Evolutionary conservation across 1,284 basidiomycete species (phyloP).

Genomic region (Tranzscheliella williamsii): DNA sequence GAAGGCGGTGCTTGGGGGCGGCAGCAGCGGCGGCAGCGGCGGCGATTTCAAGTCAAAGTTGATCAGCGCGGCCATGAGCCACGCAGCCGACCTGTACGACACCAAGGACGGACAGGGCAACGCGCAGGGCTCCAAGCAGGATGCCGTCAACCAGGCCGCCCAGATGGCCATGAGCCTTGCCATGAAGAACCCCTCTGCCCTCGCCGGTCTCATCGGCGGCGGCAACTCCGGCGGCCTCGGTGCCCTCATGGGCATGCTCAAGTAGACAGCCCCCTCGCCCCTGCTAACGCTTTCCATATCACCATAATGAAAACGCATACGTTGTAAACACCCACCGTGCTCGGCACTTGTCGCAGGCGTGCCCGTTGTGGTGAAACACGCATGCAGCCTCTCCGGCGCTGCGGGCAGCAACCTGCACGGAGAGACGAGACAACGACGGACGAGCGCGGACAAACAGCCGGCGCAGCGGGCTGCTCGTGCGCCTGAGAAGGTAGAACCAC

Average conservation of each 20-base stretch:
- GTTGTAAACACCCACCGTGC: too few relatives aligned
- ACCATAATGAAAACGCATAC: too few relatives aligned
- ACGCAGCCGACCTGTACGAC: slow-evolving; percentile 43
- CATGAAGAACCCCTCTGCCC: slow-evolving; percentile 48
- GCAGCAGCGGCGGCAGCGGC: slow-evolving; percentile 10
- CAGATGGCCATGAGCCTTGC: slow-evolving; percentile 57
- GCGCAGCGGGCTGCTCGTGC: too few relatives aligned
- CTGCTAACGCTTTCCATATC: too few relatives aligned
- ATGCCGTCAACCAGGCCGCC: slow-evolving; percentile 58
- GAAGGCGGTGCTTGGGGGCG: slow-evolving; percentile 36
- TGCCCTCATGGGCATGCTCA: slow-evolving; percentile 34
- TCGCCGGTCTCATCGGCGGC: slow-evolving; percentile 42
- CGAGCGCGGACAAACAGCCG: too few relatives aligned
- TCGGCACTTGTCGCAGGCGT: too few relatives aligned
- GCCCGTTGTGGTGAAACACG: too few relatives aligned
- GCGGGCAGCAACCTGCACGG: too few relatives aligned
- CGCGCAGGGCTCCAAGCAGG: slow-evolving; percentile 56
- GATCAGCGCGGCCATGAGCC: slow-evolving; percentile 33
- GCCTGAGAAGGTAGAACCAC: too few relatives aligned
- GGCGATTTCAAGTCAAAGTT: slow-evolving; percentile 44
- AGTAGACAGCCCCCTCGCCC: too few relatives aligned
- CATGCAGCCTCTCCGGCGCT: too few relatives aligned
- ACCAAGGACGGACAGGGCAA: slow-evolving; percentile 53
- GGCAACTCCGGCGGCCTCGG: slow-evolving; percentile 42
- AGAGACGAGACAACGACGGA: too few relatives aligned